phyloP scores from a whole-genome alignment of 1,284 basidiomycete species.

The Ceratobasidium sp. region DNA sequence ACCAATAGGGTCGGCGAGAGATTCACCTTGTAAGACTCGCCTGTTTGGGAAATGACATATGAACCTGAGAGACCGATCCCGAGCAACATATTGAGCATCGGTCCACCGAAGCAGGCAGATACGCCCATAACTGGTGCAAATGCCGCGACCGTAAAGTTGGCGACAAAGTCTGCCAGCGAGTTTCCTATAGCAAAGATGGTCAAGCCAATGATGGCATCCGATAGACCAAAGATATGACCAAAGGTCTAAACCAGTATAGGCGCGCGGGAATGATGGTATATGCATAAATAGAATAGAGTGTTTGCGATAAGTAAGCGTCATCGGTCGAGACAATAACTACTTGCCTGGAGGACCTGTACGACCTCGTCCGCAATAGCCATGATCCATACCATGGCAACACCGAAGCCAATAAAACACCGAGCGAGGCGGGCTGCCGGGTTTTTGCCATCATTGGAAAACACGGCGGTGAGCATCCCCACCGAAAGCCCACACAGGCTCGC shows the following conservation, averaged over 20 bases:
- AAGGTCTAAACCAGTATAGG: conserved; percentile 66
- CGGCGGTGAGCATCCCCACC: conserved; percentile 62
- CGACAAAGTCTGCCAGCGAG: conserved; percentile 94
- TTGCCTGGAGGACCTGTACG: conserved; percentile 82
- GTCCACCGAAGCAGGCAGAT: conserved; percentile 91
- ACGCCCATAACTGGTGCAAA: conserved; percentile 90
- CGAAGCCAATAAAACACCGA: conserved; percentile 88
- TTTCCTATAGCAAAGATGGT: conserved; percentile 98
- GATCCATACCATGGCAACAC: conserved; percentile 91
- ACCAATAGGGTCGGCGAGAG: conserved; percentile 86
- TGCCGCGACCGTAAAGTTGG: conserved; percentile 93
- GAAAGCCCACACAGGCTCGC: conserved; percentile 62
- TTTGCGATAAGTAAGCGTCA: conserved; percentile 2
- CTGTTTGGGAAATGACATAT: conserved; percentile 68
- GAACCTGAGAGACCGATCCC: conserved; percentile 83
- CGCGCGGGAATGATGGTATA: conserved; percentile 36
- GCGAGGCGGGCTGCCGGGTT: conserved; percentile 67
- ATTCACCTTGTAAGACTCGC: conserved; percentile 68
- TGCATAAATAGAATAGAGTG: conserved; percentile 12
- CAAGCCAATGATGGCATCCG: conserved; percentile 95
- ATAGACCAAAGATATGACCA: conserved; percentile 91
- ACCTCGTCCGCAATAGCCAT: conserved; percentile 95
- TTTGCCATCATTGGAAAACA: conserved; percentile 66
- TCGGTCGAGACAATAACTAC: conserved; percentile 41
- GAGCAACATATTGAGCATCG: conserved; percentile 96